Evolutionary conservation across 139 green algal genomes (phyloP), one percentile per base, ranked within the genome.

Genomic region (Edaphochlamys debaryana): DNA sequence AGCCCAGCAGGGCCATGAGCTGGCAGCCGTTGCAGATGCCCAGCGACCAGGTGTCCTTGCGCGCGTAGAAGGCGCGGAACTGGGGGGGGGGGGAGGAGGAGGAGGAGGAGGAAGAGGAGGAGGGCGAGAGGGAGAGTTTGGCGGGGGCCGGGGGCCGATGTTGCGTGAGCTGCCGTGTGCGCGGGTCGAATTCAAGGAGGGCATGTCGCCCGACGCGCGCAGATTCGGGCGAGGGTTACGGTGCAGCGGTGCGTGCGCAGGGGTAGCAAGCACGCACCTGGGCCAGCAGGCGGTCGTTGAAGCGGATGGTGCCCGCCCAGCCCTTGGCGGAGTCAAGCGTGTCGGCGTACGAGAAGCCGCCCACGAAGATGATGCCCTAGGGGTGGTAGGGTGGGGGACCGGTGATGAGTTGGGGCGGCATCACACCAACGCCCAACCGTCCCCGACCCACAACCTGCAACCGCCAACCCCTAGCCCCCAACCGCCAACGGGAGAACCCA

Each of bases 21-120:
- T 99, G 97, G 92, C 97, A 99, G 52, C 97, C 97, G 89, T 99
- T 99, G 95, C 97, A 99, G 40, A 99, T 89, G 79, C 97, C 97
- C 45, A 99, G 93, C 63, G 92, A 98, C 87, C 96, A 99, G 63
- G 97, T 99, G 92, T 99, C 96, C 11, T 84, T 32, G 70, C 95
- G 60, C 4, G 67, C 52, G 48, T 67, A 85, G 85, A 98, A 98
- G 73, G 77, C 87, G 54, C 94, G 64, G 91, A 99, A 99, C 90
- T 98, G 93, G n/a, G n/a, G n/a, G n/a, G n/a, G n/a, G n/a, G n/a
- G n/a, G n/a, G n/a, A n/a, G 79, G 37, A 71, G 64, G 25, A 85
- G 82, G 89, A 98, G 98, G 90, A 97, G 98, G 66, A 94, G 92
- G 89, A 99, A 99, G 67, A 94, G 17, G 20, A 58, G 50, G 17